A percentile compares a stretch with the other conserved stretches of the same genome.
phyloP scores from a whole-genome alignment of 1,284 basidiomycete species.

The Somion occarium region DNA sequence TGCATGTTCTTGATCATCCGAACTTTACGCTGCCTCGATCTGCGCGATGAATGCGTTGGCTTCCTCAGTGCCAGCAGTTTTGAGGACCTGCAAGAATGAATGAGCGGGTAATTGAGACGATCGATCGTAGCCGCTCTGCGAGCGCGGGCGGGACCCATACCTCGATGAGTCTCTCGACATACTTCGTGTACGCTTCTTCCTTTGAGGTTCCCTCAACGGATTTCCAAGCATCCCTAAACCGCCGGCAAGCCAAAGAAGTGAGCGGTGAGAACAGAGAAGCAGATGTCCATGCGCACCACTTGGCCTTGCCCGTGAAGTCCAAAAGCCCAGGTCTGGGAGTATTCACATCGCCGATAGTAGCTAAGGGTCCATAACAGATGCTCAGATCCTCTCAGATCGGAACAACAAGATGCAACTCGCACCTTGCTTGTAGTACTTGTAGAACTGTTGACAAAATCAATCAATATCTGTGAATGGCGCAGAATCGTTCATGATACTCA shows the following conservation, averaged over 20 bases:
- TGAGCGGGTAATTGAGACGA: slow-evolving; percentile 1
- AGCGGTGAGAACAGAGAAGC: not conserved
- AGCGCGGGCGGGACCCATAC: slow-evolving; percentile 37
- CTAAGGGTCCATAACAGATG: slow-evolving; percentile 32
- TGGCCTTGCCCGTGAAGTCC: slow-evolving; percentile 79
- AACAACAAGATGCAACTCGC: slow-evolving; percentile 11
- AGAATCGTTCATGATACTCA: slow-evolving; percentile 30
- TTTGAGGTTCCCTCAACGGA: slow-evolving; percentile 64
- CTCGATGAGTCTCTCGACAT: slow-evolving; percentile 67
- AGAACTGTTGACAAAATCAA: slow-evolving; percentile 66
- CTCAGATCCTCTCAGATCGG: not conserved
- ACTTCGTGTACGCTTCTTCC: slow-evolving; percentile 67
- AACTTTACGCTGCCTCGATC: slow-evolving; percentile 45
- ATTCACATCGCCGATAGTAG: slow-evolving; percentile 71
- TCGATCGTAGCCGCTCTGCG: not conserved
- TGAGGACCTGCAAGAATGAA: slow-evolving; percentile 45
- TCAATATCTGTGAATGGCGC: slow-evolving; percentile 2
- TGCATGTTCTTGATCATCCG: not conserved
- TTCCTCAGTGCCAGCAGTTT: slow-evolving; percentile 45
- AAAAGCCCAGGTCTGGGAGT: slow-evolving; percentile 64
- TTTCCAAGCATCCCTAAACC: slow-evolving; percentile 81
- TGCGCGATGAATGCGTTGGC: slow-evolving; percentile 54
- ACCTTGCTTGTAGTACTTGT: slow-evolving; percentile 92
- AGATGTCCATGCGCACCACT: slow-evolving; percentile 54
- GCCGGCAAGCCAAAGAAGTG: not conserved